Conservation (phyloP, 768 basidiomycete species). For the Cystobasidiopsis lactophilus region DNA sequence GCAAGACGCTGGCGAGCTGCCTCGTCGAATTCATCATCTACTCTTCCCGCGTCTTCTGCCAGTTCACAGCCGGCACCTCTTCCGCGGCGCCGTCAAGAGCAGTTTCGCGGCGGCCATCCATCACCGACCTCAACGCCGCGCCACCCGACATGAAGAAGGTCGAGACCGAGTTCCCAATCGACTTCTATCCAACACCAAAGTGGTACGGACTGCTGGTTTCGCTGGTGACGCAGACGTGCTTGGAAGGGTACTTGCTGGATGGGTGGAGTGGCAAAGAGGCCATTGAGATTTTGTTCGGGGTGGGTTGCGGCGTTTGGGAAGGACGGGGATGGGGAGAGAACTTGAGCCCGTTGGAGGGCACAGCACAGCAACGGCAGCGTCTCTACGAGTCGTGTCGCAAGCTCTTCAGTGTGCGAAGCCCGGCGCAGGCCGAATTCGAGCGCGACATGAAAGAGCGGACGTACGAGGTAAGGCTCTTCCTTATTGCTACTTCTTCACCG, state of each 20-base stretch:
- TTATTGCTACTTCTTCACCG: neutral
- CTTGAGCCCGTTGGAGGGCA: constrained; percentile 26
- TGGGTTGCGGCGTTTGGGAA: constrained; percentile 31
- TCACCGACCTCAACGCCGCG: neutral
- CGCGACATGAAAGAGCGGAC: constrained; percentile 51
- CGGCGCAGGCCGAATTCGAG: constrained; percentile 47
- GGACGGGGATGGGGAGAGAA: constrained; percentile 11
- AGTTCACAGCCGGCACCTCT: neutral
- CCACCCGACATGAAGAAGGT: neutral
- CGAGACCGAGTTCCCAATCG: neutral
- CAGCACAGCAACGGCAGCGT: neutral
- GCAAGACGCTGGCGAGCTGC: neutral
- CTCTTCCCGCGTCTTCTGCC: constrained; percentile 22
- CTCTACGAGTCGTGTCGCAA: constrained; percentile 8
- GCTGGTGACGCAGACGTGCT: constrained; percentile 53
- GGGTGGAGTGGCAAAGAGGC: constrained; percentile 56
- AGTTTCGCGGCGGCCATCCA: too few species aligned
- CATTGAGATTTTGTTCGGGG: constrained; percentile 46
- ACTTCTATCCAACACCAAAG: constrained; percentile 33
- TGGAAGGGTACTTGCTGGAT: constrained; percentile 63
- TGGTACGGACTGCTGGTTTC: constrained; percentile 66
- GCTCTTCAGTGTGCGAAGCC: constrained; percentile 15
- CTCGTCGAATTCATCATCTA: neutral
- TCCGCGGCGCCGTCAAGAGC: too few species aligned
- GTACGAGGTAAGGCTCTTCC: constrained; percentile 31